Evolutionary conservation across 768 basidiomycete species (phyloP), one percentile per base, ranked within the genome.

Genomic region (Sistotremastrum niveocremeum): DNA sequence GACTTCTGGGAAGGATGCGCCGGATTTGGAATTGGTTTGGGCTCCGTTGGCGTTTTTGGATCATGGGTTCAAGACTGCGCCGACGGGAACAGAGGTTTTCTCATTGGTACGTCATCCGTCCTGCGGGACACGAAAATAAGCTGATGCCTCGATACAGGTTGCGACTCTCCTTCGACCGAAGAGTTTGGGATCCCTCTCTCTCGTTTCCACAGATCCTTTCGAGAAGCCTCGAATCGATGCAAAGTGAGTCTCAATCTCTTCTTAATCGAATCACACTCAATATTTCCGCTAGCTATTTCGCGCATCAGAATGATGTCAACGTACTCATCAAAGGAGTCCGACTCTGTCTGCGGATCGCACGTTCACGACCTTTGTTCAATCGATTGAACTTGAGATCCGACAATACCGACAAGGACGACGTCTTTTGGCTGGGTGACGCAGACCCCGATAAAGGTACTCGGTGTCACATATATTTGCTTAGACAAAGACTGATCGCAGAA

Each of bases 361-460:
- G 47, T 5, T 41, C 49, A 5, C 38, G 45, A 43, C 52, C 51
- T 7, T 47, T 53, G n/a, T 37, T 31, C 28, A 37, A 30, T 12
- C 7, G 41, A 20, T 36, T 52, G 6, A 49, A 51, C 28, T 41
- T 48, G n/a, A 43, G 36, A 34, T 40, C 39, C 4, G 30, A 53
- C n/a, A 36, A 32, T 5, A 43, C 37, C 7, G 47, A 52, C 45
- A 53, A 36, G 34, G 8, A 20, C 6, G 38, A 43, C 40, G 12
- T 52, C 6, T 48, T 52, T 37, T 52, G 51, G 51, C 51, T 41
- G 10, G 52, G 47, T 6, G 51, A 52, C 48, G 37, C 10, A 38
- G 10, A 10, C 37, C 37, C 10, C 37, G 10, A 38, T 10, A 10
- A 10, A 38, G 37, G 37, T 10, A 10, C 10, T 37, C 9, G 9